Conservation (phyloP, 2,329 filamentous ascomycete species). For the Chrysosporium queenslandicum region DNA sequence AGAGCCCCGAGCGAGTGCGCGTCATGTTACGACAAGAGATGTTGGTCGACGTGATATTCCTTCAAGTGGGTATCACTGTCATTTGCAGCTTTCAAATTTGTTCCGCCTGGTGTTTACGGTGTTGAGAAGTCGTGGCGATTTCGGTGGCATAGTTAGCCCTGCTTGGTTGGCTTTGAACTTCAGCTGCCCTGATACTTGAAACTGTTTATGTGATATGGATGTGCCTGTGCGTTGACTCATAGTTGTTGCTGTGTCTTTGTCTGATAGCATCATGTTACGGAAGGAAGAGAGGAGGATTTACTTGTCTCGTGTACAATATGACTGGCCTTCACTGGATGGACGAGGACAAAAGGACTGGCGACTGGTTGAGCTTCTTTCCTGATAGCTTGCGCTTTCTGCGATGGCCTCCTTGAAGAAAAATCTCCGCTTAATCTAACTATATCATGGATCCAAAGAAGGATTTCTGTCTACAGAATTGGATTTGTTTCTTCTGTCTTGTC, state of each 20-base stretch:
- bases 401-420: background rate
- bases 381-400: background rate
- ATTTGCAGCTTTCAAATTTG: background rate
- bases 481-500: no score
- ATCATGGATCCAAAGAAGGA: no score
- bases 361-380: background rate
- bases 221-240: background rate
- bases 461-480: no score
- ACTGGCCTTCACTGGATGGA: background rate
- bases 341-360: background rate
- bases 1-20: background rate
- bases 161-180: background rate
- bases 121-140: background rate
- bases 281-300: background rate
- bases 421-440: background rate
- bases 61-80: background rate
- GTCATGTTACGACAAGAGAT: conserved; percentile 3
- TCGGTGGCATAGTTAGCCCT: background rate
- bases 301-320: background rate
- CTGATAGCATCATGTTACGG: background rate
- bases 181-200: background rate
- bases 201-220: background rate
- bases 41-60: conserved; percentile 2
- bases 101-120: conserved; percentile 1
- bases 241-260: background rate